A percentile compares a stretch with the other conserved stretches of the same genome.
These are phyloP conservation scores for Mycena sanguinolenta DNA, from an alignment of 768 basidiomycete genomes.

Conservation along the genomic window DNA sequence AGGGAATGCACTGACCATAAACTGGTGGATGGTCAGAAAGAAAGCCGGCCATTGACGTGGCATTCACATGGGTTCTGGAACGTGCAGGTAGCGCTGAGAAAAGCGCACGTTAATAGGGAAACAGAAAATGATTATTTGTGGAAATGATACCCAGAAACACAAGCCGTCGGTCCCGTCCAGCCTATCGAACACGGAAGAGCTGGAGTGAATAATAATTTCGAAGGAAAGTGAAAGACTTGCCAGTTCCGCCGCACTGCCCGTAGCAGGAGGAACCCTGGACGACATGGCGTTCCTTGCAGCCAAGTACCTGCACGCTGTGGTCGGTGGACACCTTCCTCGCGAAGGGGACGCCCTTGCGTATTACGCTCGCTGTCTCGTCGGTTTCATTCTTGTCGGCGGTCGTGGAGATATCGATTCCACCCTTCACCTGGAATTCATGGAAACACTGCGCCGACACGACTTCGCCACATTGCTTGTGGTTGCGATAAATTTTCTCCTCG, in stretches of 20 bases:
- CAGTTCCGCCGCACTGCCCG: conserved; percentile 22
- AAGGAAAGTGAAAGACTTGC: background rate
- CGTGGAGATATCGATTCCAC: too few species aligned
- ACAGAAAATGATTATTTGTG: background rate
- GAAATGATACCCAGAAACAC: conserved; percentile 52
- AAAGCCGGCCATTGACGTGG: background rate
- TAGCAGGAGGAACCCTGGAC: conserved; percentile 4
- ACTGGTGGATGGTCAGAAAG: conserved; percentile 38
- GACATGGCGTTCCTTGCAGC: background rate
- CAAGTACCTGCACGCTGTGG: background rate
- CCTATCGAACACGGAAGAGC: background rate
- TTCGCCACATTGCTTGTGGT: too few species aligned
- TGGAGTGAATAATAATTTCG: background rate
- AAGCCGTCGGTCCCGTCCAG: conserved; percentile 53
- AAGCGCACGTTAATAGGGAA: background rate
- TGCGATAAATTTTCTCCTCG: background rate
- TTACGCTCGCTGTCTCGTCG: background rate
- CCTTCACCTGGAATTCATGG: background rate
- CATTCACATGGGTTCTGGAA: conserved; percentile 6
- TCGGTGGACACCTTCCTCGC: background rate
- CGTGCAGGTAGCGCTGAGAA: conserved; percentile 4
- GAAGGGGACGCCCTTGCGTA: background rate
- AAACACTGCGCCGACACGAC: background rate
- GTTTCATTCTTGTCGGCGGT: too few species aligned
- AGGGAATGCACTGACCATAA: conserved; percentile 55